These are phyloP conservation scores for Chimonanthus praecox DNA, from an alignment of 164 flowering plant species.

Conservation along the genomic window DNA sequence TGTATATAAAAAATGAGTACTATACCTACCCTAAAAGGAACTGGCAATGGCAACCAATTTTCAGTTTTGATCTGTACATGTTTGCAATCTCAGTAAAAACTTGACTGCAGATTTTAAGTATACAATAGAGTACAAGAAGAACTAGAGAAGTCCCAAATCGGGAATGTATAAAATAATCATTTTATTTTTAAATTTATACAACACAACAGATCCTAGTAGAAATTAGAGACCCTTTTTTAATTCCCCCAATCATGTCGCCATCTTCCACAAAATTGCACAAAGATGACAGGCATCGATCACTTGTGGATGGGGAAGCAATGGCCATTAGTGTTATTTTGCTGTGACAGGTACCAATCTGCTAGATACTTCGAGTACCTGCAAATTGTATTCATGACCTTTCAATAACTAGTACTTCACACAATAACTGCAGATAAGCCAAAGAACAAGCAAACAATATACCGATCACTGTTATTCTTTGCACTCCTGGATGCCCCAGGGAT, in stretches of 20 bases:
- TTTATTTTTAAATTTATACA: not conserved
- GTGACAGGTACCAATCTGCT: constrained; percentile 12
- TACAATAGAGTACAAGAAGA: not conserved
- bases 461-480: constrained; percentile 22
- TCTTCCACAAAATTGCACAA: not conserved
- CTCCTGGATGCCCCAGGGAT: constrained; percentile 27
- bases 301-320: constrained; percentile 2
- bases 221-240: not conserved
- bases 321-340: constrained; percentile 2
- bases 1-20: not conserved
- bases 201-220: not conserved
- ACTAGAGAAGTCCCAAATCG: not conserved
- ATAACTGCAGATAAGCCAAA: not conserved
- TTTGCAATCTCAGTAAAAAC: not conserved
- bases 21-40: not conserved
- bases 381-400: not conserved
- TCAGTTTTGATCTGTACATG: constrained; percentile 4
- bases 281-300: not conserved
- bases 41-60: not conserved
- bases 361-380: constrained; percentile 19
- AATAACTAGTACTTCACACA: not conserved
- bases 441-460: constrained; percentile 8
- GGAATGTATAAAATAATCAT: not conserved
- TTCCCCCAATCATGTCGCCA: not conserved
- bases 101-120: not conserved